Conservation (phyloP, 2,329 filamentous ascomycete genomes). For the Acrodontium crateriforme region DNA sequence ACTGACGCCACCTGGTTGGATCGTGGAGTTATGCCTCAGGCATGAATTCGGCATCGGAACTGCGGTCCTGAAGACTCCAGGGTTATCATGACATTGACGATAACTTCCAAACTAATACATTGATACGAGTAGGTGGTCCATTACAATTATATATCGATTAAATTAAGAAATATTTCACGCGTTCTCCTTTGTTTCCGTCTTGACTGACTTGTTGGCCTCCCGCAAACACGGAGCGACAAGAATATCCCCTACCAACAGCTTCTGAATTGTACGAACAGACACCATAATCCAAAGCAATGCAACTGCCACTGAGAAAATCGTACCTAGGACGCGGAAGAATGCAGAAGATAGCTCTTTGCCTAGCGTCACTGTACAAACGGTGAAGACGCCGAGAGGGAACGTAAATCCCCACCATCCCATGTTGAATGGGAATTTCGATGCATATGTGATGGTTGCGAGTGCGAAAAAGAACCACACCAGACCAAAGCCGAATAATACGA, state of each 20-base stretch:
- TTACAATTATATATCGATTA: no score
- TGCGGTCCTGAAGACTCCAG: no score
- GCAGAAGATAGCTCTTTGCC: slow-evolving; percentile 37
- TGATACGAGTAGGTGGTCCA: no score
- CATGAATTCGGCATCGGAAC: no score
- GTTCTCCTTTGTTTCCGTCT: no score
- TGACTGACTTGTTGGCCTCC: no score
- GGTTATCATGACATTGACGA: no score
- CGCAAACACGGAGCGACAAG: slow-evolving; percentile 42
- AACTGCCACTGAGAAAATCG: slow-evolving; percentile 37
- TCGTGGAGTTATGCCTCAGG: no score
- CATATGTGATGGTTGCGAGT: slow-evolving; percentile 31
- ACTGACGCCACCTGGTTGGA: no score
- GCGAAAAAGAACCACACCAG: slow-evolving; percentile 42
- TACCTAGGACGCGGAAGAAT: slow-evolving; percentile 44
- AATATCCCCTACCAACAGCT: slow-evolving; percentile 32
- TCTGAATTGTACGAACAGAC: slow-evolving; percentile 32
- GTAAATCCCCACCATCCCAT: slow-evolving; percentile 51
- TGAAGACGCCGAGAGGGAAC: slow-evolving; percentile 45
- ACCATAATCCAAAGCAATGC: slow-evolving; percentile 43
- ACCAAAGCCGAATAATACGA: slow-evolving; percentile 43
- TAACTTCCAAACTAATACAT: no score
- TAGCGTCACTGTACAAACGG: slow-evolving; percentile 33
- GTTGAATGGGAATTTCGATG: slow-evolving; percentile 41
- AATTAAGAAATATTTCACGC: no score